A percentile compares a stretch with the other conserved stretches of the same genome.
phyloP scores from a whole-genome alignment of 768 basidiomycete species.

The Dendrothele bispora region DNA sequence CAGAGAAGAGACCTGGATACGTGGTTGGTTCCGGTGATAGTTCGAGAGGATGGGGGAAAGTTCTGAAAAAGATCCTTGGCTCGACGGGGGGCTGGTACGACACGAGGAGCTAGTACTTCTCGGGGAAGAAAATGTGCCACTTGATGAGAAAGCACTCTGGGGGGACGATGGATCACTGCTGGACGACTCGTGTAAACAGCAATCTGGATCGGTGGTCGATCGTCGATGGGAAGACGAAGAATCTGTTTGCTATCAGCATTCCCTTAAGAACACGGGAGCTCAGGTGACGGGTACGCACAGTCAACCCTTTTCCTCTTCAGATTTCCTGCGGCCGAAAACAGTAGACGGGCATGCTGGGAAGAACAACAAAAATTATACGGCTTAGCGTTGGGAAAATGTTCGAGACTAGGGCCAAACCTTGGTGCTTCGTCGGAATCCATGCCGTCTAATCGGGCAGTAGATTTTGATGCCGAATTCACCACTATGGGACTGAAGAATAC shows the following conservation, averaged over 20 bases:
- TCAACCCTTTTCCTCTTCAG: too few relatives aligned
- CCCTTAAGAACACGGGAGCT: neutral
- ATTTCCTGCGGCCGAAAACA: too few relatives aligned
- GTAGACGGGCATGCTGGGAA: too few relatives aligned
- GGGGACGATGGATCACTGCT: conserved; percentile 11
- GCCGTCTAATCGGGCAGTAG: neutral
- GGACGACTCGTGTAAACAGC: too few relatives aligned
- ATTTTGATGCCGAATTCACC: too few relatives aligned
- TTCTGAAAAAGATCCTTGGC: conserved; percentile 36
- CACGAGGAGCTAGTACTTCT: conserved; percentile 50
- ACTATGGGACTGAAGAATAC: too few relatives aligned
- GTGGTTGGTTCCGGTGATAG: conserved; percentile 44
- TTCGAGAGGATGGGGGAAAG: conserved; percentile 35
- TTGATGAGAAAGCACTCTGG: conserved; percentile 7
- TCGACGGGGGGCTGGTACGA: conserved; percentile 43
- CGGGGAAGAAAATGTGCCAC: conserved; percentile 27
- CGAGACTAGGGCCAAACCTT: too few relatives aligned
- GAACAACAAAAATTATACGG: too few relatives aligned
- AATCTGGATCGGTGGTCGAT: neutral
- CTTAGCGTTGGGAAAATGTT: too few relatives aligned
- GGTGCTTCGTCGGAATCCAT: too few relatives aligned
- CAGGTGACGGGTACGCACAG: neutral
- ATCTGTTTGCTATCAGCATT: neutral
- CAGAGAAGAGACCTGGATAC: conserved; percentile 60
- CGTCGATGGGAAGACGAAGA: neutral